Conservation (phyloP, 768 basidiomycete genomes). For the Phlebiopsis flavidoalba region DNA sequence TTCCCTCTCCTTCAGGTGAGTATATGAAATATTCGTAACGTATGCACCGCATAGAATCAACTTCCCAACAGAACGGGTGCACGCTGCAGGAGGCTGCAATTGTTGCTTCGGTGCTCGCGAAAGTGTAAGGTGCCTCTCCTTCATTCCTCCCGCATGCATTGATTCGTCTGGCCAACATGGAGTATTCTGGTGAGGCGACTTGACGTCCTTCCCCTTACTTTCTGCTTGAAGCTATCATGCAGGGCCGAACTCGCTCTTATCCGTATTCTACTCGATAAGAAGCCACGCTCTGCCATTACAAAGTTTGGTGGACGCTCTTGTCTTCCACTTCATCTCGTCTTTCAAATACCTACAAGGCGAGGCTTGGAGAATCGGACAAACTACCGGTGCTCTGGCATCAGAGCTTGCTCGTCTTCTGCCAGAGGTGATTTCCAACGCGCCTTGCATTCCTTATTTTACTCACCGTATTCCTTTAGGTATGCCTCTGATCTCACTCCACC, state of each 20-base stretch:
- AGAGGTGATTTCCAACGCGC: conserved; percentile 50
- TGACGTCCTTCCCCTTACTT: neutral
- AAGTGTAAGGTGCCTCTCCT: conserved; percentile 93
- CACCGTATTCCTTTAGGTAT: conserved; percentile 53
- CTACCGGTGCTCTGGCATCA: conserved; percentile 99
- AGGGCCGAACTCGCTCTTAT: conserved; percentile 97
- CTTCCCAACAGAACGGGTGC: conserved; percentile 55
- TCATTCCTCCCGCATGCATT: conserved; percentile 94
- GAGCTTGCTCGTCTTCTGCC: conserved; percentile 88
- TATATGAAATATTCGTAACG: conserved; percentile 45
- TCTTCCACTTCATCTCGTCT: conserved; percentile 98
- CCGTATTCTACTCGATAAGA: conserved; percentile 94
- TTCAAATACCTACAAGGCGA: conserved; percentile 83
- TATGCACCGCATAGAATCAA: neutral
- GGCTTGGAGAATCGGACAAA: conserved; percentile 66
- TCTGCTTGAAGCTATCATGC: neutral
- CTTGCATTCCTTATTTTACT: neutral
- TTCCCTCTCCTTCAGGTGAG: conserved; percentile 74
- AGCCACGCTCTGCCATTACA: conserved; percentile 96
- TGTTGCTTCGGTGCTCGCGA: conserved; percentile 84
- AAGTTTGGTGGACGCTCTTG: conserved; percentile 94
- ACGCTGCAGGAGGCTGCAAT: conserved; percentile 94
- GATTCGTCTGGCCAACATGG: conserved; percentile 91
- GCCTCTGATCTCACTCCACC: conserved; percentile 86
- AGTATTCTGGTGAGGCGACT: conserved; percentile 69